phyloP scores from a whole-genome alignment of 2,329 filamentous ascomycete genomes.

The Colletotrichum tanaceti region DNA sequence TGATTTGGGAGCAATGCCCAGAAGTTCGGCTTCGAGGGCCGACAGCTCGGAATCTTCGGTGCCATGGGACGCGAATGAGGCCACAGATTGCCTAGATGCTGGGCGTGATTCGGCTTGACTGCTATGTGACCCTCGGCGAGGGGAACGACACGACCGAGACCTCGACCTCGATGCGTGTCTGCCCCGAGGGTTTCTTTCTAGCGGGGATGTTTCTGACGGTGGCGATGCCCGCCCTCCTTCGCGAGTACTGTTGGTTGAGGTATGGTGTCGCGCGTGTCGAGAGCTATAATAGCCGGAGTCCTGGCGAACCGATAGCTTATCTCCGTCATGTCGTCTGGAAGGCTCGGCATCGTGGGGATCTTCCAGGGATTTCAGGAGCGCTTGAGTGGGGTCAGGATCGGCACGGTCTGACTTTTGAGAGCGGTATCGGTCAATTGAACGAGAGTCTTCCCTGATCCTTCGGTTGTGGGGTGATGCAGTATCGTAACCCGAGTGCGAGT shows the following conservation, averaged over 20 bases:
- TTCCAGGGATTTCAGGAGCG: not conserved
- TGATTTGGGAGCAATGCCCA: slow-evolving; percentile 49
- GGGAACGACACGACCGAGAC: slow-evolving; percentile 21
- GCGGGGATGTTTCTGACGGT: slow-evolving; percentile 12
- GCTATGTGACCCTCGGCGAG: slow-evolving; percentile 22
- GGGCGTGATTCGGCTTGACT: slow-evolving; percentile 36
- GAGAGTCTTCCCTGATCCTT: slow-evolving; percentile 19
- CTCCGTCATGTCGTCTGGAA: slow-evolving; percentile 13
- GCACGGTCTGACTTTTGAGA: slow-evolving; percentile 16
- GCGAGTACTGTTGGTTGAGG: slow-evolving; percentile 4
- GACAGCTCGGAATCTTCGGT: slow-evolving; percentile 50
- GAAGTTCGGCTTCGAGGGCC: slow-evolving; percentile 53
- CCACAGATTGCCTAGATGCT: slow-evolving; percentile 32
- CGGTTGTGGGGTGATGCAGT: slow-evolving; percentile 14
- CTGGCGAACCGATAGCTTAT: not conserved
- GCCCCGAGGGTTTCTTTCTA: slow-evolving; percentile 23
- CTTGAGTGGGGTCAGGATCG: slow-evolving; percentile 15
- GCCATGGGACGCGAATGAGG: slow-evolving; percentile 25
- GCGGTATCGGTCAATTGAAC: slow-evolving; percentile 24
- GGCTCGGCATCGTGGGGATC: slow-evolving; percentile 7
- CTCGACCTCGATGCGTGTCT: slow-evolving; percentile 7
- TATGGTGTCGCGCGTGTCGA: slow-evolving; percentile 13
- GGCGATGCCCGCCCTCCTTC: slow-evolving; percentile 17
- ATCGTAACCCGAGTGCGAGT: slow-evolving; percentile 9
- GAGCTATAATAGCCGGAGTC: slow-evolving; percentile 23